Evolutionary conservation across 257 asterid genomes (phyloP).

Genomic region (Rauvolfia tetraphylla): DNA sequence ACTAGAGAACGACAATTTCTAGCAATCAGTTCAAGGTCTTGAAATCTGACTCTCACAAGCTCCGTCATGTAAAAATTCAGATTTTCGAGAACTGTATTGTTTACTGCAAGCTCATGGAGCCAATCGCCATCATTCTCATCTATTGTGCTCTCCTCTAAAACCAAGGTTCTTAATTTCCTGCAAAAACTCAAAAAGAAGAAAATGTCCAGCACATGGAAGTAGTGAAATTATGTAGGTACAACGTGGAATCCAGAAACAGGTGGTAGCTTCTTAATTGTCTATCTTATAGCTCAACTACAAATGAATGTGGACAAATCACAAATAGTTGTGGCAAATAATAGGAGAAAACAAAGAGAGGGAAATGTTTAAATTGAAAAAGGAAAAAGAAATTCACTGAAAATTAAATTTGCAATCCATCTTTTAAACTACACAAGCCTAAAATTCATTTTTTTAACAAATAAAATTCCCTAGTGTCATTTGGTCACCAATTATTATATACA

Average conservation of each 20-base stretch:
- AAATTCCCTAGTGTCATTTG: not conserved
- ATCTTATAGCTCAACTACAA: not conserved
- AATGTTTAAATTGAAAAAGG: not conserved
- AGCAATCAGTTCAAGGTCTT: conserved; percentile 74
- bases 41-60: conserved; percentile 31
- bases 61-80: conserved; percentile 77
- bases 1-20: conserved; percentile 52
- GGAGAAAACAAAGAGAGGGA: not conserved
- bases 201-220: not conserved
- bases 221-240: not conserved
- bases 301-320: not conserved
- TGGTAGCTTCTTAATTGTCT: not conserved
- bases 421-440: not conserved
- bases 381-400: not conserved
- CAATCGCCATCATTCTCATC: conserved; percentile 64
- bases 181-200: conserved; percentile 1
- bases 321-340: not conserved
- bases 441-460: not conserved
- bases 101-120: conserved; percentile 66
- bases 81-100: conserved; percentile 58
- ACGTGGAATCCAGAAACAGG: not conserved
- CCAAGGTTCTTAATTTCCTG: conserved; percentile 60
- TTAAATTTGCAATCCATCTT: not conserved
- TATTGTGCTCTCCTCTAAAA: conserved; percentile 69
- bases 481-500: too few species aligned